Evolutionary conservation across 495 filamentous ascomycete species (phyloP).

Genomic region (Penicillium argentinense): DNA sequence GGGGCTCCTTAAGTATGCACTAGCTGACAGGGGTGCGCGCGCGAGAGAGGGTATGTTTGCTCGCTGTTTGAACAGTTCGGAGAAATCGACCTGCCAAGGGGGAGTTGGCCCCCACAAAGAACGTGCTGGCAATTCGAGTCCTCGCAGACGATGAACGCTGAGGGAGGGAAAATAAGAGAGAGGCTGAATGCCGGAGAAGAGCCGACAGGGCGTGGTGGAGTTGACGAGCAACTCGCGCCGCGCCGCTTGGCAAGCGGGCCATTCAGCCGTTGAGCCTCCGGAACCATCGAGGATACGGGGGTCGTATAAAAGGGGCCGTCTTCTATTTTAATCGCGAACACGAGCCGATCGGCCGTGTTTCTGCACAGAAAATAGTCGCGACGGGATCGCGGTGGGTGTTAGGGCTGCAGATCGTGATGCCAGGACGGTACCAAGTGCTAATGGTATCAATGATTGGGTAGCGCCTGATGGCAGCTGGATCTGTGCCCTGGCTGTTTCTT

Average conservation of each 20-base stretch:
- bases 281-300: not conserved
- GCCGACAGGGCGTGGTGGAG: slow-evolving; percentile 7
- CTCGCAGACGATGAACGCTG: not conserved
- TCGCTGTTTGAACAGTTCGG: not conserved
- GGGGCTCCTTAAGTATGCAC: not conserved
- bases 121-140: no score
- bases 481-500: no score
- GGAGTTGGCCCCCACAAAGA: no score
- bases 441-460: no score
- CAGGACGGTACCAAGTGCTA: no score
- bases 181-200: slow-evolving; percentile 2
- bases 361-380: no score
- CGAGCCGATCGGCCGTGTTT: not conserved
- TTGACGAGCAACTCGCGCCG: slow-evolving; percentile 6
- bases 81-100: not conserved
- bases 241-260: not conserved
- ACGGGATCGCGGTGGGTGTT: no score
- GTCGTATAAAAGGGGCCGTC: not conserved
- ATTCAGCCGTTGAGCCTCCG: not conserved
- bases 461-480: no score
- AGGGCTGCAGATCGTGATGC: no score
- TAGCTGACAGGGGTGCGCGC: not conserved
- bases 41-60: not conserved
- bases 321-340: slow-evolving; percentile 1
- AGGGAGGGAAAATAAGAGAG: not conserved